These are phyloP conservation scores for Fusarium liriodendri DNA, from an alignment of 2,329 filamentous ascomycete genomes.

Conservation along the genomic window DNA sequence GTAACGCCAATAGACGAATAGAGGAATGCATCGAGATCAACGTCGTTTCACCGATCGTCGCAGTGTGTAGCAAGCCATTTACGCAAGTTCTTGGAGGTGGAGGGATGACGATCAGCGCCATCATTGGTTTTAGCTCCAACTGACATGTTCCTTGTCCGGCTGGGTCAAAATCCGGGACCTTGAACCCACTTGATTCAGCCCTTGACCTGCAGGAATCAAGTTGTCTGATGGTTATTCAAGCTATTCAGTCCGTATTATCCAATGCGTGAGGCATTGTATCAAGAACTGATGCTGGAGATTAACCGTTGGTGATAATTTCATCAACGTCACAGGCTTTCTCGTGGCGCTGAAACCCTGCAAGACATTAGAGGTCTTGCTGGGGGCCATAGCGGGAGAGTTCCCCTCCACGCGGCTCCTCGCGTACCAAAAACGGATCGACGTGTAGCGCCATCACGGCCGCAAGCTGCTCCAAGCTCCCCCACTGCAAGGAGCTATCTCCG, in stretches of 20 bases:
- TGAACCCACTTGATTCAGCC: neutral
- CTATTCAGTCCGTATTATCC: neutral
- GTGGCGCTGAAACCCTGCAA: slow-evolving; percentile 17
- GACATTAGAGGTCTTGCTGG: slow-evolving; percentile 4
- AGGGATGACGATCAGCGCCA: slow-evolving; percentile 16
- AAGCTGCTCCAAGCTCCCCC: slow-evolving; percentile 10
- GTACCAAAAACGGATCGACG: slow-evolving; percentile 30
- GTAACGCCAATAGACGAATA: slow-evolving; percentile 16
- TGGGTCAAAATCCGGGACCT: slow-evolving; percentile 7
- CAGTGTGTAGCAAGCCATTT: slow-evolving; percentile 36
- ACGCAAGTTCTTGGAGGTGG: slow-evolving; percentile 36
- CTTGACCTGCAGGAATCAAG: slow-evolving; percentile 18
- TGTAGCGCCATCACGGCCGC: slow-evolving; percentile 3
- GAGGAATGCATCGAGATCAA: slow-evolving; percentile 20
- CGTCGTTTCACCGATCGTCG: slow-evolving; percentile 11
- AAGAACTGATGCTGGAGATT: neutral
- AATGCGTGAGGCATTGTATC: neutral
- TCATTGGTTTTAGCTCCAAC: slow-evolving; percentile 8
- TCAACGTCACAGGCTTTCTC: slow-evolving; percentile 10
- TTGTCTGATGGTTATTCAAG: neutral
- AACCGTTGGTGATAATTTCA: neutral
- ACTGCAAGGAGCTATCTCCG: slow-evolving; percentile 5
- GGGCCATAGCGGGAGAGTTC: no score
- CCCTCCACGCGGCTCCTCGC: slow-evolving; percentile 26
- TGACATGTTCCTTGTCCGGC: slow-evolving; percentile 23